Evolutionary conservation across 257 asterid species (phyloP).

Genomic region (Petrea volubilis): DNA sequence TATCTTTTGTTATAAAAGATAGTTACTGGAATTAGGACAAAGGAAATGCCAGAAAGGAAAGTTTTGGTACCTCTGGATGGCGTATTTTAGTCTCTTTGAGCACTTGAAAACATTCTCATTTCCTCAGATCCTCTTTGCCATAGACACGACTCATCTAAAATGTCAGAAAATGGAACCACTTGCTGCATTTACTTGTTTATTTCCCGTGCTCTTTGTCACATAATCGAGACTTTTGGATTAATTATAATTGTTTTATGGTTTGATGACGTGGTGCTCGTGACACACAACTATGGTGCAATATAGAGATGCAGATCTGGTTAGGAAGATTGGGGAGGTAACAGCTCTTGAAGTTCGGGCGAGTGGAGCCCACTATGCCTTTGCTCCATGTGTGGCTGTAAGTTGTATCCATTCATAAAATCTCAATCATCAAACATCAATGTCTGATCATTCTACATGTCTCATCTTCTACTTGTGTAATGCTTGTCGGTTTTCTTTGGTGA

Average conservation of each 20-base stretch:
- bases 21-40: constrained; percentile 9
- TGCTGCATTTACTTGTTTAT: not conserved
- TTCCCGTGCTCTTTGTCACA: constrained; percentile 5
- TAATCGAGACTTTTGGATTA: not conserved
- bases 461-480: constrained; percentile 2
- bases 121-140: not conserved
- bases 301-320: constrained; percentile 64
- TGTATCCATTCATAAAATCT: not conserved
- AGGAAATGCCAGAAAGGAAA: constrained; percentile 3
- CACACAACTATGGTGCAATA: constrained; percentile 9
- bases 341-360: constrained; percentile 97
- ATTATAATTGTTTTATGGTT: constrained; percentile 13
- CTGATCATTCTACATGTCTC: constrained; percentile 4
- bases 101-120: not conserved
- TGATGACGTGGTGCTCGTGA: constrained; percentile 8
- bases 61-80: not conserved
- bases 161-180: constrained; percentile 5
- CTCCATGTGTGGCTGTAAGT: constrained; percentile 99
- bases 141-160: not conserved
- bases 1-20: not conserved
- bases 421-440: constrained; percentile 3
- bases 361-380: constrained; percentile 87
- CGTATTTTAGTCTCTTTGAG: not conserved
- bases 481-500: not conserved
- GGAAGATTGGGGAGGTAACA: constrained; percentile 82